Percentiles rank a stretch among this genome's conserved stretches.
These are phyloP conservation scores for Tolypocladium guangdongense DNA, from an alignment of 2,329 filamentous ascomycete genomes.

Conservation along the genomic window DNA sequence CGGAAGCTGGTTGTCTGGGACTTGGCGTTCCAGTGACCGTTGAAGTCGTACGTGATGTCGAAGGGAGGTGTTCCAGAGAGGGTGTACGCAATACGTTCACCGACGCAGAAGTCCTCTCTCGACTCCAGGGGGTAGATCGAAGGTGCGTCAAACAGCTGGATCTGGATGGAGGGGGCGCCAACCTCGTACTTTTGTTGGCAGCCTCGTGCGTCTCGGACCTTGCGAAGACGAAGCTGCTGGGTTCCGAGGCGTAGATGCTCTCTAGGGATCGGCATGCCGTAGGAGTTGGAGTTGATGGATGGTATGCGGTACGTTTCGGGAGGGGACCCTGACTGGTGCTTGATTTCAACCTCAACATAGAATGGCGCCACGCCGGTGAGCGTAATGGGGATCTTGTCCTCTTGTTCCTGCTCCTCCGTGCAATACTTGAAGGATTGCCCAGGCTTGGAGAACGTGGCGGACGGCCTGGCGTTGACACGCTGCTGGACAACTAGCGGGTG, in stretches of 20 bases:
- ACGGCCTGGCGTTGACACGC: constrained; percentile 72
- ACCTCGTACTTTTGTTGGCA: constrained; percentile 71
- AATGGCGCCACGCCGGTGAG: constrained; percentile 81
- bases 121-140: constrained; percentile 82
- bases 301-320: constrained; percentile 75
- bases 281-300: constrained; percentile 63
- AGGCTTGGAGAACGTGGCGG: constrained; percentile 70
- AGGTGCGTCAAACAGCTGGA: constrained; percentile 87
- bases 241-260: constrained; percentile 78
- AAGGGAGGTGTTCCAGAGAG: constrained; percentile 87
- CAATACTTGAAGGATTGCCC: constrained; percentile 96
- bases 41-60: constrained; percentile 85
- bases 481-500: constrained; percentile 64
- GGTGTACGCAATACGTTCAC: constrained; percentile 86
- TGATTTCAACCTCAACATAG: constrained; percentile 83
- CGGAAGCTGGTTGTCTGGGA: constrained; percentile 75
- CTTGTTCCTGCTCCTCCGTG: constrained; percentile 67
- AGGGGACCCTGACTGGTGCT: constrained; percentile 71
- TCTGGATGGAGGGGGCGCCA: constrained; percentile 67
- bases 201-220: constrained; percentile 76
- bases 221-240: constrained; percentile 79
- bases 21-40: constrained; percentile 69
- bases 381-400: constrained; percentile 80
- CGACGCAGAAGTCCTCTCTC: constrained; percentile 83
- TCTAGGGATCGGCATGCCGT: constrained; percentile 76